Conservation (phyloP, 2,329 filamentous ascomycete genomes). For the Diaporthe caulivora region DNA sequence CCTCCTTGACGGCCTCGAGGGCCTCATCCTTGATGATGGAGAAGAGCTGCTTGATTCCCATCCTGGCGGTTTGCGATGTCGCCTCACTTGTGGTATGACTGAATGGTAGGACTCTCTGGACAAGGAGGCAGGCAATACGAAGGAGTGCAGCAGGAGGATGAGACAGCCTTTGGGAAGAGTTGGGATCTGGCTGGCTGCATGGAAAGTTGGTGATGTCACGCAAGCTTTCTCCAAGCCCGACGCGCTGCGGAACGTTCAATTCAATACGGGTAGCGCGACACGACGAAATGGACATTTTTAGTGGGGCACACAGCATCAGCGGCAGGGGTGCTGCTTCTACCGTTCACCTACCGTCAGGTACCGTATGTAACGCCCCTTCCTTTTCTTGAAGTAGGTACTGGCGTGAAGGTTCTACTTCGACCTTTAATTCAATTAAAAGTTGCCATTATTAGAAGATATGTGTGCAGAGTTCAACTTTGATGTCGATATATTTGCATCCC, state of each 20-base stretch:
- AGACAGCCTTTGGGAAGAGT: not conserved
- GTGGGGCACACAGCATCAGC: slow-evolving; percentile 1
- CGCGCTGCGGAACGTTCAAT: slow-evolving; percentile 37
- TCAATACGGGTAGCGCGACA: slow-evolving; percentile 31
- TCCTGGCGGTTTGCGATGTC: slow-evolving; percentile 49
- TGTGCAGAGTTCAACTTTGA: too few relatives aligned
- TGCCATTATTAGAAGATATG: too few relatives aligned
- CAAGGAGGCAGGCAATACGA: not conserved
- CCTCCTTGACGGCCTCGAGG: slow-evolving; percentile 94
- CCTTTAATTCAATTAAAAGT: not conserved
- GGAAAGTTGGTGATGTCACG: slow-evolving; percentile 43
- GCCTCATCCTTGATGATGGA: slow-evolving; percentile 90
- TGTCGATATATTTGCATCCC: not conserved
- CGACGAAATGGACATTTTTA: slow-evolving; percentile 28
- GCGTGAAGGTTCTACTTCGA: not conserved
- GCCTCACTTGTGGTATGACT: not conserved
- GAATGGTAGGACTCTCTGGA: not conserved
- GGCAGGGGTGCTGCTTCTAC: not conserved
- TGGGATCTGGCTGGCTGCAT: slow-evolving; percentile 10
- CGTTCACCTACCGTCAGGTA: not conserved
- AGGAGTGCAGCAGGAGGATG: not conserved
- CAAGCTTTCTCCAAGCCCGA: slow-evolving; percentile 37
- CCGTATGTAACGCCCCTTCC: not conserved
- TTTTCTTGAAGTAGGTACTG: not conserved
- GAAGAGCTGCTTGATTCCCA: slow-evolving; percentile 81